Evolutionary conservation across 73 alveolate species (phyloP), one percentile per base, ranked within the genome.

Genomic region (Blepharisma japonicum): DNA sequence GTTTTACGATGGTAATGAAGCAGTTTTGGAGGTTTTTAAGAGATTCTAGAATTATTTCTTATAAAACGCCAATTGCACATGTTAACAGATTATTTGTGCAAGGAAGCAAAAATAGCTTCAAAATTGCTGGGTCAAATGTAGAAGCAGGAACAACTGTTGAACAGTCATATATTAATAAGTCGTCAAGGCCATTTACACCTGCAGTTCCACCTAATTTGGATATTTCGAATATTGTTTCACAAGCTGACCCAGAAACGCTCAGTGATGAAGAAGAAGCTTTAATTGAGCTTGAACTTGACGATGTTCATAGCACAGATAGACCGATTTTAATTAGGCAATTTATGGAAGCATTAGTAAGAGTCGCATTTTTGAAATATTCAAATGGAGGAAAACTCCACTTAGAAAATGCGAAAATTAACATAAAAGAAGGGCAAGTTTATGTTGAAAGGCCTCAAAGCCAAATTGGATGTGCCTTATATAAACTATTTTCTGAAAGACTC

Each of bases 11-110:
- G 83, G 84, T 91, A 45, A 83, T 90, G 48, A 85, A 95, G 71
- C 94, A 96, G 51, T 78, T 96, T n/a, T 90, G 96, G 97, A 76
- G 96, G 79, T 92, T 94, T 90, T 84, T 95, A 23, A 92, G 97
- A 83, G 99, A 95, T 79, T 77, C 91, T 80, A 85, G 90, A 68
- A 83, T 95, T 23, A 86, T 91, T 48, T 95, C 94, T 47, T 90
- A 93, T 51, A 91, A 86, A 55, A 82, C 91, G 14, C 83, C 98
- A 0, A 74, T 95, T 39, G 99, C 98, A 6, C 83, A 84, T 7
- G 80, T 95, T 70, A 91, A 95, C 77, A 81, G 99, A 81, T 82
- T 93, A 7, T 95, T 91, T 88, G 78, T 85, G 77, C 80, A 87
- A 55, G 98, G 98, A 38, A 87, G 82, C 81, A 92, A 93, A 83